Evolutionary conservation across 169 alveolate species (phyloP).

Genomic region (Babesia bovis): DNA sequence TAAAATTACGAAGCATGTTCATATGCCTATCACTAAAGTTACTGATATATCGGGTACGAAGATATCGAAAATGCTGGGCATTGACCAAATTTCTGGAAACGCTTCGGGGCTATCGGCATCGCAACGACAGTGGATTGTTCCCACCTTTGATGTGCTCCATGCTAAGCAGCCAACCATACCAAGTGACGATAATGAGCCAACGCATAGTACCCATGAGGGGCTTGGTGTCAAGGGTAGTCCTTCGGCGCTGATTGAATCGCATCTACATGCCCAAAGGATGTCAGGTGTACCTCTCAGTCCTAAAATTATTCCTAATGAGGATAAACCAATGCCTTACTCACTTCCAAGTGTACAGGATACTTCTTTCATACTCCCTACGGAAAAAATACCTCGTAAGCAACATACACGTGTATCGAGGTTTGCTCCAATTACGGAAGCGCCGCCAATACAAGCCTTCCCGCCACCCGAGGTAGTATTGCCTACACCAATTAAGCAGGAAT

Average conservation of each 20-base stretch:
- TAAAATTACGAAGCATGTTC: background rate
- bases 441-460: background rate
- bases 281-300: background rate
- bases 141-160: background rate
- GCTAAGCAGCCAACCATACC: background rate
- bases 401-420: background rate
- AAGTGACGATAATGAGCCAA: background rate
- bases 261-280: background rate
- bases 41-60: conserved; percentile 26
- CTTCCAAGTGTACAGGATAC: background rate
- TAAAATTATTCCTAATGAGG: background rate
- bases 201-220: background rate
- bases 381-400: background rate
- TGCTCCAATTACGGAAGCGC: background rate
- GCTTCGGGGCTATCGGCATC: conserved; percentile 23
- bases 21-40: background rate
- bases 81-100: conserved; percentile 5
- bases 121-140: conserved; percentile 24
- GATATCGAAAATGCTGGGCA: conserved; percentile 21
- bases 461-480: background rate
- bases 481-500: background rate
- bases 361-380: background rate
- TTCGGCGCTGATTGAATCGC: background rate
- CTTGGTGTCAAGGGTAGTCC: background rate
- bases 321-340: background rate